Percentiles rank a stretch among this genome's conserved stretches.
phyloP scores from a whole-genome alignment of 805 yeast genomes.

The Zygoascus biomembranicola region DNA sequence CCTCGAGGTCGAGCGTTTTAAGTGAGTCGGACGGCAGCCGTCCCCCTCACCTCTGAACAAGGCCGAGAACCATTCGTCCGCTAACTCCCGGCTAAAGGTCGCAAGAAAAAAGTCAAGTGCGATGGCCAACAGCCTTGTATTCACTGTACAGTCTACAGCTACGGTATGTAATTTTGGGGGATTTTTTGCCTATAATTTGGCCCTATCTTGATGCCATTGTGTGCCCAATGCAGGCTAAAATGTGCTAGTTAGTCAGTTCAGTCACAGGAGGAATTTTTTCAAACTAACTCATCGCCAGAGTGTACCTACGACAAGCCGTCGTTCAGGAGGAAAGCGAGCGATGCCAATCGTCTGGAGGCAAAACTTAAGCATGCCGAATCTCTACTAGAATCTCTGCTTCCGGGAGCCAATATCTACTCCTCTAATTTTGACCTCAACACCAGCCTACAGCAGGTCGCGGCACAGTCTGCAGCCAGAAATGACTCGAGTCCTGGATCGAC shows the following conservation, averaged over 20 bases:
- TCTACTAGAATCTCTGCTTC: constrained; percentile 31
- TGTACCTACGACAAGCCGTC: constrained; percentile 82
- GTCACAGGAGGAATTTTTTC: too few relatives aligned
- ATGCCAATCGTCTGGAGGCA: constrained; percentile 28
- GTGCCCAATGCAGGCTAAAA: too few relatives aligned
- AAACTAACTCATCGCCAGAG: constrained; percentile 19
- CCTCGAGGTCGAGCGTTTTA: background rate
- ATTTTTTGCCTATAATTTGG: too few relatives aligned
- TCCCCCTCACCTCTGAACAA: too few relatives aligned
- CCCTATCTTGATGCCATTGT: too few relatives aligned
- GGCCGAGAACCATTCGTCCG: background rate
- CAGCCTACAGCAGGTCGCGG: background rate
- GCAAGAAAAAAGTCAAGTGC: constrained; percentile 70
- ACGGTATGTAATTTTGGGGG: constrained; percentile 29
- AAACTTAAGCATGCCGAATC: constrained; percentile 29
- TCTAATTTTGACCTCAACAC: constrained; percentile 24
- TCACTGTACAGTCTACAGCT: constrained; percentile 80
- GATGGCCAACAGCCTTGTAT: constrained; percentile 74
- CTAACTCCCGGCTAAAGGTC: constrained; percentile 19
- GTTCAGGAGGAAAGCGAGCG: constrained; percentile 38
- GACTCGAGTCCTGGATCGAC: background rate
- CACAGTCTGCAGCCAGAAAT: background rate
- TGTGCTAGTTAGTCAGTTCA: too few relatives aligned
- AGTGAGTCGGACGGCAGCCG: too few relatives aligned
- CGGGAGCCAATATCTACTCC: constrained; percentile 33